These are phyloP conservation scores for Geotrichum candidum DNA, from an alignment of 1,139 yeast genomes.

Conservation along the genomic window DNA sequence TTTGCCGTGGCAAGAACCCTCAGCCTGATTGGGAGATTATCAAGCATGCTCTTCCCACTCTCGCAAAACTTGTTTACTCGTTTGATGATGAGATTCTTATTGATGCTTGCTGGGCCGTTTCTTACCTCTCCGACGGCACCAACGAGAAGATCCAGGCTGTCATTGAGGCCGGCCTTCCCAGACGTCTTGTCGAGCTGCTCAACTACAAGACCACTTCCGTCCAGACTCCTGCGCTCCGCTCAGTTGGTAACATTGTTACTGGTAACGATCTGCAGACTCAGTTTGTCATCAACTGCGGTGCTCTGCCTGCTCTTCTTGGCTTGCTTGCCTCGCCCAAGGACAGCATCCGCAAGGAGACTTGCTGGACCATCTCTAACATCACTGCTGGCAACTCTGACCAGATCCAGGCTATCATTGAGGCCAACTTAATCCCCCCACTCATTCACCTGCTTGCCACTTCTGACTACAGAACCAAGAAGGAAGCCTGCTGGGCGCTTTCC, in stretches of 20 bases:
- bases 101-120: conserved; percentile 98
- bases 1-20: conserved; percentile 94
- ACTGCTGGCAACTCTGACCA: conserved; percentile 96
- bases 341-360: conserved; percentile 90
- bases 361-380: conserved; percentile 97
- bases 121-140: conserved; percentile 89
- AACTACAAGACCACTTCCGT: conserved; percentile 78
- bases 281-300: conserved; percentile 89
- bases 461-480: conserved; percentile 93
- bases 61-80: conserved; percentile 84
- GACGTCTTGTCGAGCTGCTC: conserved; percentile 83
- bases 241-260: conserved; percentile 96
- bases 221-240: conserved; percentile 95
- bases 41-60: conserved; percentile 81
- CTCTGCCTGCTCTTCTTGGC: conserved; percentile 75
- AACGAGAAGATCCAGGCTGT: conserved; percentile 94
- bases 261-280: conserved; percentile 96
- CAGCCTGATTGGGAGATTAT: conserved; percentile 92
- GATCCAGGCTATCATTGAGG: conserved; percentile 93
- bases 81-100: conserved; percentile 89
- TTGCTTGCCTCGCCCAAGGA: conserved; percentile 82
- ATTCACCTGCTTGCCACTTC: conserved; percentile 74
- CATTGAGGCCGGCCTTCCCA: conserved; percentile 92
- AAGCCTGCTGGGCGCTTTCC: conserved; percentile 99
- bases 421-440: conserved; percentile 88